Conservation (phyloP, 139 green algal species). For the Ulvella scutata region DNA sequence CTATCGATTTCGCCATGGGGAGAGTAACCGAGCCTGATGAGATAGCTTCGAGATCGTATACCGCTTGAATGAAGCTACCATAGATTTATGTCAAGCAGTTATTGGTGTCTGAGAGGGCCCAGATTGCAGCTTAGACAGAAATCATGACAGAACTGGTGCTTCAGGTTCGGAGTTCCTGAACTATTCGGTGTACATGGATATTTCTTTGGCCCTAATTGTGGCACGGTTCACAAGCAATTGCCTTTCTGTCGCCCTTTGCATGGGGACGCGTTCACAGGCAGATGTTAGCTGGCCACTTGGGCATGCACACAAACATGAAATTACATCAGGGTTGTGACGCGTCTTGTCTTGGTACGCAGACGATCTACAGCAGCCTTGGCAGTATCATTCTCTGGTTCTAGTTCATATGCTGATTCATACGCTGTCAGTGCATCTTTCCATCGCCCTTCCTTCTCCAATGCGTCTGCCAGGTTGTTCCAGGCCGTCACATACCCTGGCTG, state of each 20-base stretch:
- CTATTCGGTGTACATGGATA: too few relatives aligned
- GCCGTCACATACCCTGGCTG: constrained; percentile 70
- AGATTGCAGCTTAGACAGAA: too few relatives aligned
- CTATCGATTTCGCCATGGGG: constrained; percentile 8
- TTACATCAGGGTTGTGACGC: neutral
- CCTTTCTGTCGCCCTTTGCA: too few relatives aligned
- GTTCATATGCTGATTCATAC: neutral
- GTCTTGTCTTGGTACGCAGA: neutral
- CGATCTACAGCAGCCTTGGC: neutral
- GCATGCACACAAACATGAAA: too few relatives aligned
- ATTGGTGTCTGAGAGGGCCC: too few relatives aligned
- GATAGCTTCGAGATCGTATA: neutral
- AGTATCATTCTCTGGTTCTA: neutral
- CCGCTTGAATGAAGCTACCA: neutral
- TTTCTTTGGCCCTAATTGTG: too few relatives aligned
- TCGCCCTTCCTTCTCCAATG: constrained; percentile 57
- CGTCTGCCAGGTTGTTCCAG: constrained; percentile 98
- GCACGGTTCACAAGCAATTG: too few relatives aligned
- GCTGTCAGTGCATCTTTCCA: constrained; percentile 19
- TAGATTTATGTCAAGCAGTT: neutral
- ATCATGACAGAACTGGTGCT: too few relatives aligned
- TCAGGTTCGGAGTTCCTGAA: too few relatives aligned
- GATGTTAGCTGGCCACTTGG: too few relatives aligned
- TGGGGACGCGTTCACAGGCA: too few relatives aligned
- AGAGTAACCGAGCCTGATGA: neutral